Conservation (phyloP, 257 asterid genomes). For the Paraleonurus japonicus region DNA sequence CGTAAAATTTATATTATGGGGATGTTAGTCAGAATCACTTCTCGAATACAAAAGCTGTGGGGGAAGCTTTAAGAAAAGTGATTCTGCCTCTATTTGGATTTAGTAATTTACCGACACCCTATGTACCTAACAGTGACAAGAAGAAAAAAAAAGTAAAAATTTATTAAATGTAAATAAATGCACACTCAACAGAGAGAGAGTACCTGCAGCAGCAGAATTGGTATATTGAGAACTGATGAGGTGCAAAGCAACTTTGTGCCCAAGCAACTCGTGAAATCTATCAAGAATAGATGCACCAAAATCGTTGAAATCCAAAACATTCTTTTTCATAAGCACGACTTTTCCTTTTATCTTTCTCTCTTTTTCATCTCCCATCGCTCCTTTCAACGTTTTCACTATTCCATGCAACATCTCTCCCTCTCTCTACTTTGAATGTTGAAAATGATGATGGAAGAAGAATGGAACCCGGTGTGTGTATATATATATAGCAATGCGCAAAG, state of each 20-base stretch:
- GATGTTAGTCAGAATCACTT: too few species aligned
- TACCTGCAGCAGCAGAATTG: not conserved
- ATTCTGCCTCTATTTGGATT: too few species aligned
- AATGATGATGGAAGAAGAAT: not conserved
- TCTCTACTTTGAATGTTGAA: not conserved
- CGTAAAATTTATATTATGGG: too few species aligned
- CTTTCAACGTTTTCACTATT: conserved; percentile 9
- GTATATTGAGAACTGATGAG: conserved; percentile 39
- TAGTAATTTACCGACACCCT: too few species aligned
- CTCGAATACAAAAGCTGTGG: too few species aligned
- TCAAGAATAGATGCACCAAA: conserved; percentile 42
- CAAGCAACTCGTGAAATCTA: conserved; percentile 46
- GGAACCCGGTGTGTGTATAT: not conserved
- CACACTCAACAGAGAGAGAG: not conserved
- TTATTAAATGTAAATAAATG: not conserved
- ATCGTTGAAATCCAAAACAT: conserved; percentile 50
- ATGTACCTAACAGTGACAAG: not conserved
- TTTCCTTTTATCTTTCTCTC: conserved; percentile 43
- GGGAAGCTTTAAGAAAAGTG: too few species aligned
- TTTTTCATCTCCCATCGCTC: not conserved
- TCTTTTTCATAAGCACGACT: conserved; percentile 58
- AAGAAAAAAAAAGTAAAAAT: not conserved
- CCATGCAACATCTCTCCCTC: conserved; percentile 29
- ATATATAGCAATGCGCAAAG: not conserved
- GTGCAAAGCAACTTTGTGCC: conserved; percentile 41